Evolutionary conservation across 2,329 filamentous ascomycete species (phyloP), one percentile per base, ranked within the genome.

Genomic region (Nannizziopsis arthrosporioides): DNA sequence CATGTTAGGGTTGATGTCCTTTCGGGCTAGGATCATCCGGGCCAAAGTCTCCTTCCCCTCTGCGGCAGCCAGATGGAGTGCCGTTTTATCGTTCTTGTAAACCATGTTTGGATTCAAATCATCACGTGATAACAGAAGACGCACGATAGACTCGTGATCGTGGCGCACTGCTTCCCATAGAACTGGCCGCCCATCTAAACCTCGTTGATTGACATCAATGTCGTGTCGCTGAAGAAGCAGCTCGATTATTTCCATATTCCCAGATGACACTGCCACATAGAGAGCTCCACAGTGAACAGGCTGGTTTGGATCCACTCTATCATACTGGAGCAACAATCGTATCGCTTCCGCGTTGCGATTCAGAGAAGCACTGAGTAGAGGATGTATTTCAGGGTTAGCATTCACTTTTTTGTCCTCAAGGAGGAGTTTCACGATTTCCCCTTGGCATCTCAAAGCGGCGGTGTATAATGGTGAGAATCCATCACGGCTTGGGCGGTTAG

Each of bases 101-200:
- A n/a, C 8, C n/a, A n/a, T 12, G n/a, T 44, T 44, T 30, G 32
- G 18, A 19, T 44, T n/a, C n/a, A 44, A 18, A 22, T 34, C 42
- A 12, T 44, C 42, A 5, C 42, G 17, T 15, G 12, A 11, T 22
- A 44, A 19, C 11, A 68, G 54, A n/a, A 61, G 38, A 14, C 60
- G 51, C 4, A 67, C 55, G 18, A 66, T 57, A 5, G 61, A 57
- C 30, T 47, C 35, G 15, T 47, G 45, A 3, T 38, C 45, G 22
- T 32, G 18, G n/a, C 38, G 14, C 3, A 38, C 45, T 7, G 47
- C 47, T 32, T 44, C 32, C 22, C 44, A 37, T 18, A 49, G 27
- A 9, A 41, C 39, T 27, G 47, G 43, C 32, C 15, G 40, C 5
- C 40, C 39, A 10, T 35, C 14, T 4, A 19, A 19, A n/a, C 44